These are phyloP conservation scores for Bauhinia variegata DNA, from an alignment of 306 rosid genomes.

Conservation along the genomic window DNA sequence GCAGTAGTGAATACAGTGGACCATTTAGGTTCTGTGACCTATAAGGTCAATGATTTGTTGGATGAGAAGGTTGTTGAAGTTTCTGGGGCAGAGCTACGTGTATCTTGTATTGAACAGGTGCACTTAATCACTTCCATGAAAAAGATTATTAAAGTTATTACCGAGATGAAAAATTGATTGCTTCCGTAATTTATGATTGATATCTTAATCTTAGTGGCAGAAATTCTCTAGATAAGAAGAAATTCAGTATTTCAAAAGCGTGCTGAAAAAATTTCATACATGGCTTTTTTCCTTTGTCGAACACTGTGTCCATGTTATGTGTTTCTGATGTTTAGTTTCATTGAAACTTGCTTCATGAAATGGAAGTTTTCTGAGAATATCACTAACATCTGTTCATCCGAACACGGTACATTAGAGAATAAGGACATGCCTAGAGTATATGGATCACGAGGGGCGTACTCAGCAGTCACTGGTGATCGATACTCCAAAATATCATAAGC, in stretches of 20 bases:
- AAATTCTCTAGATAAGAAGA: slow-evolving; percentile 17
- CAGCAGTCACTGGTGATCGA: slow-evolving; percentile 81
- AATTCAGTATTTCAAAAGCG: neutral
- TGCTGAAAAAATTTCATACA: slow-evolving; percentile 18
- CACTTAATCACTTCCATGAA: slow-evolving; percentile 12
- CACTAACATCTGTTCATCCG: slow-evolving; percentile 19
- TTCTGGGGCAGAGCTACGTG: slow-evolving; percentile 80
- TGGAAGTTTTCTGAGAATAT: no score
- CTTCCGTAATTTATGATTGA: slow-evolving; percentile 1
- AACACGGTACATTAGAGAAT: slow-evolving; percentile 61
- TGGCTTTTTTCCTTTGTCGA: no score
- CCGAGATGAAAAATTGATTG: slow-evolving; percentile 13
- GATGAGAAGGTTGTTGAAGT: slow-evolving; percentile 96
- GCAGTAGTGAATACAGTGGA: slow-evolving; percentile 99
- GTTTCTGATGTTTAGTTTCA: no score
- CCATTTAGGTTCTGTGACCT: slow-evolving; percentile 94
- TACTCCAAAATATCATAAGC: slow-evolving; percentile 89
- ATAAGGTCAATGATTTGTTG: slow-evolving; percentile 86
- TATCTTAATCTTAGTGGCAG: no score
- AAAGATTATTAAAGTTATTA: neutral
- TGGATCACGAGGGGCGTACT: slow-evolving; percentile 77
- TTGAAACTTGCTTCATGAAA: no score
- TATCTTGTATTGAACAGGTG: slow-evolving; percentile 97
- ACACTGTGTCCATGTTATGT: no score
- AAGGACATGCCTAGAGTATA: slow-evolving; percentile 78